These are phyloP conservation scores for Endocladia muricata DNA, from an alignment of 31 red algal species.

Conservation along the genomic window DNA sequence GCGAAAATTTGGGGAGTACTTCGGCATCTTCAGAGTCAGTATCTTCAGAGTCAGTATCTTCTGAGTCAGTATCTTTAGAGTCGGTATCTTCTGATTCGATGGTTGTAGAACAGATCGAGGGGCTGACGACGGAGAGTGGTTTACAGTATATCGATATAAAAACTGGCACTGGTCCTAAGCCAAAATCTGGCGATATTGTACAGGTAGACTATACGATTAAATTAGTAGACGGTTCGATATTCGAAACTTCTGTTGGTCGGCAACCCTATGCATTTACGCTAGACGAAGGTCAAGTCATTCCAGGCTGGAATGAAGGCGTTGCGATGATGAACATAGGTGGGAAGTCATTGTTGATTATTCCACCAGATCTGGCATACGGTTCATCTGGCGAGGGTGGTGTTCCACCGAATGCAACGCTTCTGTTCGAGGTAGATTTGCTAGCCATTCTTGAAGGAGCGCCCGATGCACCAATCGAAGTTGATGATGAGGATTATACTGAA, in stretches of 20 bases:
- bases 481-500: no score
- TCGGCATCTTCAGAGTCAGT: no score
- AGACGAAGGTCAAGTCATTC: not conserved
- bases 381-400: not conserved
- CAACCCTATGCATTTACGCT: not conserved
- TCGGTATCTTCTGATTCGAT: no score
- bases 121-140: not conserved
- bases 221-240: not conserved
- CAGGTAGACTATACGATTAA: not conserved
- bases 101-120: no score
- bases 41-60: no score
- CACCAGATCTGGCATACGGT: not conserved
- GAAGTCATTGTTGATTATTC: not conserved
- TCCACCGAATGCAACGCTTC: not conserved
- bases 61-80: no score
- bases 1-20: no score
- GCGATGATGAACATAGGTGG: not conserved
- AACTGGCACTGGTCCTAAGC: not conserved
- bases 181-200: not conserved
- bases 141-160: not conserved
- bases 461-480: not conserved
- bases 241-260: not conserved
- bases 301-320: constrained; percentile 10
- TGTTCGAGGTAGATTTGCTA: constrained; percentile 2
- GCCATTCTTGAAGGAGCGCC: not conserved